Conservation (phyloP, 306 rosid genomes). For the Bauhinia variegata region DNA sequence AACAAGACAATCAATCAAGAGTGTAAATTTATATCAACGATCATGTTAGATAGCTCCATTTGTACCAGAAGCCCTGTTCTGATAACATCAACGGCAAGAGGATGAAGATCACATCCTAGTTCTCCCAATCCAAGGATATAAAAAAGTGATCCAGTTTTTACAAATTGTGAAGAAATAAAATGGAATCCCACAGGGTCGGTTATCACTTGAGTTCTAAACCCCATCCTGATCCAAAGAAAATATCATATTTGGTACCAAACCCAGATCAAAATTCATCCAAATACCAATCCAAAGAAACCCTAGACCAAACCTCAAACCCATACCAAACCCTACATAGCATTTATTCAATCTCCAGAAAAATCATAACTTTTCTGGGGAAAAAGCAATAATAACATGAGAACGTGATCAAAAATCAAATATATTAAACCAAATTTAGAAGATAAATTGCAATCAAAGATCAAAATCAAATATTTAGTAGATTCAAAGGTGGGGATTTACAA, state of each 20-base stretch:
- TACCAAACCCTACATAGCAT: constrained; percentile 26
- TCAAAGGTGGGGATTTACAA: constrained; percentile 46
- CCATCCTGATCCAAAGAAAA: constrained; percentile 25
- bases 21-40: constrained; percentile 1
- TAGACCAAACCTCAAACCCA: constrained; percentile 45
- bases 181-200: constrained; percentile 1
- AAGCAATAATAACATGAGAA: not conserved
- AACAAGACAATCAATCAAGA: constrained; percentile 1
- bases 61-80: not conserved
- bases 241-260: not conserved
- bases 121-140: constrained; percentile 1
- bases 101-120: constrained; percentile 7
- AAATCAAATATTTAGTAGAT: constrained; percentile 19
- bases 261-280: constrained; percentile 42
- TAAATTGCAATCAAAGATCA: constrained; percentile 3
- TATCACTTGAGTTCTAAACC: constrained; percentile 13
- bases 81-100: constrained; percentile 7
- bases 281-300: constrained; percentile 40
- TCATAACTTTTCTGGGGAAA: not conserved
- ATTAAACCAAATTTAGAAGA: constrained; percentile 10
- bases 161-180: constrained; percentile 2
- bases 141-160: not conserved
- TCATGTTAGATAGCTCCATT: not conserved
- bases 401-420: not conserved
- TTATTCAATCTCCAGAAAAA: not conserved